Percentiles rank a stretch among this genome's conserved stretches.
phyloP scores from a whole-genome alignment of 768 basidiomycete genomes.

The Gautieria morchelliformis region DNA sequence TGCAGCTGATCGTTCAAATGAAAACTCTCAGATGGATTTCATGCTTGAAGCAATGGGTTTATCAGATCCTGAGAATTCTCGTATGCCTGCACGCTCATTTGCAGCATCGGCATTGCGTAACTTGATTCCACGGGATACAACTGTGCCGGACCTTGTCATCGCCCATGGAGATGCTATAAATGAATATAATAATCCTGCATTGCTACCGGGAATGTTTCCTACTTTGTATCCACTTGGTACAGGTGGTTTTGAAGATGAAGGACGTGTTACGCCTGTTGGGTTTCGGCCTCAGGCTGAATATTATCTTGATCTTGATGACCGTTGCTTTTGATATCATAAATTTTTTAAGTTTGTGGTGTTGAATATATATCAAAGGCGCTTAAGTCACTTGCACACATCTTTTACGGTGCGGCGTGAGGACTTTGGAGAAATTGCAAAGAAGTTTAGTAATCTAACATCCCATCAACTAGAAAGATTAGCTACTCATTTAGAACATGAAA shows the following conservation, averaged over 20 bases:
- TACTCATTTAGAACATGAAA: slow-evolving; percentile 17
- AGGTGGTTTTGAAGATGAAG: slow-evolving; percentile 31
- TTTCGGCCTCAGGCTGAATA: slow-evolving; percentile 27
- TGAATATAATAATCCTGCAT: slow-evolving; percentile 26
- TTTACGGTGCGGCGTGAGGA: slow-evolving; percentile 19
- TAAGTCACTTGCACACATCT: slow-evolving; percentile 22
- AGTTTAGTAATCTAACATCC: slow-evolving; percentile 17
- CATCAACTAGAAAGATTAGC: slow-evolving; percentile 14
- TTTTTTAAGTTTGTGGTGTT: slow-evolving; percentile 34
- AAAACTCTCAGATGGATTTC: too few relatives aligned
- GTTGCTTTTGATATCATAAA: slow-evolving; percentile 27
- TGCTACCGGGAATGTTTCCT: slow-evolving; percentile 34
- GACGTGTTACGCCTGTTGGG: slow-evolving; percentile 13
- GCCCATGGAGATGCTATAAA: slow-evolving; percentile 27
- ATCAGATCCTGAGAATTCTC: slow-evolving; percentile 15
- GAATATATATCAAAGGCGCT: slow-evolving; percentile 30
- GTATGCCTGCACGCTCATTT: slow-evolving; percentile 13
- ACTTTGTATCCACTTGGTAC: slow-evolving; percentile 34
- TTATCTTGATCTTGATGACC: slow-evolving; percentile 22
- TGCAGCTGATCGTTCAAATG: slow-evolving; percentile 15
- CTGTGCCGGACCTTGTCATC: slow-evolving; percentile 13
- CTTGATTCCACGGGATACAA: slow-evolving; percentile 12
- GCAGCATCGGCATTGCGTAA: not conserved
- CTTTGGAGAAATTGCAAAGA: slow-evolving; percentile 20
- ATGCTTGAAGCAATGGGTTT: slow-evolving; percentile 23